Conservation (phyloP, 1,284 basidiomycete species). For the Fomitopsis schrenkii region DNA sequence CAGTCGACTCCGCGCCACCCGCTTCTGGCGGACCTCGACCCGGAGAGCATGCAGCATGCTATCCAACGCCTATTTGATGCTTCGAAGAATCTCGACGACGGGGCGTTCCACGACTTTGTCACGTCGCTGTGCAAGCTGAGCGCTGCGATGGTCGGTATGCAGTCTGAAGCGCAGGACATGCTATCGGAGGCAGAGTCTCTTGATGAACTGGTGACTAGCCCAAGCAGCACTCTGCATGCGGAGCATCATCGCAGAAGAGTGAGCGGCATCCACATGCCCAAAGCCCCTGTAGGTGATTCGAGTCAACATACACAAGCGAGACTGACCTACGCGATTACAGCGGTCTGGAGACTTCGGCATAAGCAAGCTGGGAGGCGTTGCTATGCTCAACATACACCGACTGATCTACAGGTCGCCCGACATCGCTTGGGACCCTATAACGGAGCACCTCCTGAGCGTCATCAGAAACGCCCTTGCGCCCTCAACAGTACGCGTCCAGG, state of each 20-base stretch:
- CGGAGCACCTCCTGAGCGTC: constrained; percentile 74
- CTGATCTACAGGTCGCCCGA: constrained; percentile 77
- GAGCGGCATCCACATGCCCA: constrained; percentile 81
- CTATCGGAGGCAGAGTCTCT: constrained; percentile 33
- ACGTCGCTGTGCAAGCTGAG: constrained; percentile 82
- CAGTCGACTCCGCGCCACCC: constrained; percentile 40
- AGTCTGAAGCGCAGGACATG: constrained; percentile 40
- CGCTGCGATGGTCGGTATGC: constrained; percentile 86
- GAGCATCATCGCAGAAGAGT: constrained; percentile 65
- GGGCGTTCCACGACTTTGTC: constrained; percentile 80
- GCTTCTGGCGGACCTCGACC: constrained; percentile 70
- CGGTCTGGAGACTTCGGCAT: constrained; percentile 84
- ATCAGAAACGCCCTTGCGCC: constrained; percentile 66
- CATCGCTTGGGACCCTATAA: constrained; percentile 84
- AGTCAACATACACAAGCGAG: not conserved
- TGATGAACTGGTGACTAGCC: constrained; percentile 37
- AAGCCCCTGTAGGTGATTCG: constrained; percentile 51
- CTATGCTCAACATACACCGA: constrained; percentile 80
- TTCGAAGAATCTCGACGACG: constrained; percentile 78
- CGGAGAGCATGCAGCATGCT: constrained; percentile 64
- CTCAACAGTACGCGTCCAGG: constrained; percentile 81
- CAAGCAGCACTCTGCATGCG: constrained; percentile 36
- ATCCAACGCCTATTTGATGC: constrained; percentile 84
- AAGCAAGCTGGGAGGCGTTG: constrained; percentile 76
- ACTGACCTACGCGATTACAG: constrained; percentile 30